Base-by-base conservation (phyloP, 2,329 filamentous ascomycete genomes). In the Fusarium oligoseptatum region DNA sequence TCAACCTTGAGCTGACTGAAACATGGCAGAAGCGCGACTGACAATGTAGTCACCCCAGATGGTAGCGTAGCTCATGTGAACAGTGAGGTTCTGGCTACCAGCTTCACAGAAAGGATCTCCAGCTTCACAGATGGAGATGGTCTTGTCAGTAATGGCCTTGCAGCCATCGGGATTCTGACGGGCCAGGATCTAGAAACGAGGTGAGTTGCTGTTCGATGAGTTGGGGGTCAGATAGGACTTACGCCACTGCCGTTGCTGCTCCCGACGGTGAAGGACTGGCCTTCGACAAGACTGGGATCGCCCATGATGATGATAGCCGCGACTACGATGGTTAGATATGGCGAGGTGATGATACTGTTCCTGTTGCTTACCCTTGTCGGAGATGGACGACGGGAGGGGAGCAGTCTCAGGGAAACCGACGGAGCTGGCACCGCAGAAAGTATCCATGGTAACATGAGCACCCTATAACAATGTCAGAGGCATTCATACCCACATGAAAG, bases 1-100 rank as follows among this genome's bases (percentile, higher is more conserved):
- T 58, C 9, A 58, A 8, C 22, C 20, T 36, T 61, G 45, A 12
- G 45, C 12, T 11, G 64, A 41, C 24, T 63, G 20, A 5, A 37
- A 66, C 58, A 64, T 77, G 1, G 73, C 73, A 75, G 81, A 81
- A 10, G 77, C 79, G 63, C 79, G 80, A 32, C 77, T 79, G 58
- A 78, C 77, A 9, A 77, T 78, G 66, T 81, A 82, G 6, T 80
- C 73, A 52, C 65, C 72, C 37, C 66, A 77, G 22, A 60, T 39
- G 15, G 60, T 37, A 12, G 75, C 70, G 15, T 77, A 77, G 50
- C 60, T 57, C 39, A 77, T 29, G 39, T 77, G 75, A 1, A 76
- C 75, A 0, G 24, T 14, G 2, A 77, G 45, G 5, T 74, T 50
- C 10, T 67, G 55, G 1, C 74, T 68, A 9, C 72, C 72, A 6